Evolutionary conservation across 164 flowering plant genomes (phyloP).

Genomic region (Paratinospora sagittata): DNA sequence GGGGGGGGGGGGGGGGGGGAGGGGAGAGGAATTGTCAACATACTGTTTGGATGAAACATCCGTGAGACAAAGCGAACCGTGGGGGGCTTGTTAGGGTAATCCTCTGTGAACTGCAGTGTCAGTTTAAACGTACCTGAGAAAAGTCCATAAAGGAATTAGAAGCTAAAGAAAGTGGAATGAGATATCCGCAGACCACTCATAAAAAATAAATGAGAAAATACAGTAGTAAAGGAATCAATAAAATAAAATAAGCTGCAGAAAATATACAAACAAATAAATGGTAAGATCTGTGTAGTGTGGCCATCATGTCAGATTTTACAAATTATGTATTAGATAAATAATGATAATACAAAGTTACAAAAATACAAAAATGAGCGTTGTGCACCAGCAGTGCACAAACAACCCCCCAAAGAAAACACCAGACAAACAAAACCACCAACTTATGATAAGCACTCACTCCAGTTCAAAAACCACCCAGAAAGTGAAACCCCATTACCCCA

Average conservation of each 20-base stretch:
- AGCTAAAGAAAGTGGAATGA: neutral
- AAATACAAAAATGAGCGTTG: no score
- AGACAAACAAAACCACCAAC: no score
- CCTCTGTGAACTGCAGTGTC: constrained; percentile 34
- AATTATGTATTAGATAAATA: no score
- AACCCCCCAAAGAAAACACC: no score
- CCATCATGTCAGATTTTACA: neutral
- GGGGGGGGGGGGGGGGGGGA: neutral
- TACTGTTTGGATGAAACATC: constrained; percentile 41
- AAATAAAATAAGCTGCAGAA: neutral
- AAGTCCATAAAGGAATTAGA: constrained; percentile 4
- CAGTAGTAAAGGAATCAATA: neutral
- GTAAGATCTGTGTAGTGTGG: neutral
- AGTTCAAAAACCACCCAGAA: no score
- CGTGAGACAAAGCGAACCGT: constrained; percentile 33
- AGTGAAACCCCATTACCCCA: no score
- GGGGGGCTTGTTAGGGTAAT: constrained; percentile 37
- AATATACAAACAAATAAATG: neutral
- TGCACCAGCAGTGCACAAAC: no score
- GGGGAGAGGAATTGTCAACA: constrained; percentile 8
- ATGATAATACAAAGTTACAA: no score
- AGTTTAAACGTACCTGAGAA: constrained; percentile 33
- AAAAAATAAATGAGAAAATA: neutral
- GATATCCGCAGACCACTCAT: neutral
- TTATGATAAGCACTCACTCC: no score